phyloP scores from a whole-genome alignment of 2,329 filamentous ascomycete species.

The Trichoderma sp. region DNA sequence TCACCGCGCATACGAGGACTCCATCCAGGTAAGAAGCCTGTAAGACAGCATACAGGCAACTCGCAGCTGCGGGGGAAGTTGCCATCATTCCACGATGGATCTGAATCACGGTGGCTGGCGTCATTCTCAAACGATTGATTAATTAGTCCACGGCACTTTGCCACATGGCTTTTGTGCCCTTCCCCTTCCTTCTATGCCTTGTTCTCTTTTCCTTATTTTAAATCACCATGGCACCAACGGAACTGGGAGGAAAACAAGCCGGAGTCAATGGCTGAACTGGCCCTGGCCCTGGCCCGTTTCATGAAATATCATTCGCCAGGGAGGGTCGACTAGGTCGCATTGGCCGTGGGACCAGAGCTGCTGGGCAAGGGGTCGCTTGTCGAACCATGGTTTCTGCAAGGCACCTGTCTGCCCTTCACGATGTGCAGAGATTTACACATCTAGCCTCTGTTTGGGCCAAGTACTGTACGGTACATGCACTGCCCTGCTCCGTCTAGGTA shows the following conservation, averaged over 20 bases:
- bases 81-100: neutral
- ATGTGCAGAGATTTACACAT: conserved; percentile 6
- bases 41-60: neutral
- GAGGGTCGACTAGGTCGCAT: neutral
- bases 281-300: neutral
- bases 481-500: neutral
- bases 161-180: conserved; percentile 10
- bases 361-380: conserved; percentile 1
- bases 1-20: neutral
- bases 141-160: conserved; percentile 9
- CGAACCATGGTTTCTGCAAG: conserved; percentile 13
- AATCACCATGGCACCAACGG: neutral
- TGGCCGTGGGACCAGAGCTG: conserved; percentile 1
- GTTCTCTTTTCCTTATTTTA: neutral
- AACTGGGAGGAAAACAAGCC: conserved; percentile 11
- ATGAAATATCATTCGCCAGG: neutral
- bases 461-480: neutral
- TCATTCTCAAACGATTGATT: conserved; percentile 11
- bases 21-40: neutral
- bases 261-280: neutral
- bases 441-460: neutral
- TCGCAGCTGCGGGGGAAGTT: neutral
- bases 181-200: neutral
- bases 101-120: conserved; percentile 9
- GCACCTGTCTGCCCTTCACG: conserved; percentile 12